These are phyloP conservation scores for Cadophora sp. DNA, from an alignment of 2,329 filamentous ascomycete species.

Conservation along the genomic window DNA sequence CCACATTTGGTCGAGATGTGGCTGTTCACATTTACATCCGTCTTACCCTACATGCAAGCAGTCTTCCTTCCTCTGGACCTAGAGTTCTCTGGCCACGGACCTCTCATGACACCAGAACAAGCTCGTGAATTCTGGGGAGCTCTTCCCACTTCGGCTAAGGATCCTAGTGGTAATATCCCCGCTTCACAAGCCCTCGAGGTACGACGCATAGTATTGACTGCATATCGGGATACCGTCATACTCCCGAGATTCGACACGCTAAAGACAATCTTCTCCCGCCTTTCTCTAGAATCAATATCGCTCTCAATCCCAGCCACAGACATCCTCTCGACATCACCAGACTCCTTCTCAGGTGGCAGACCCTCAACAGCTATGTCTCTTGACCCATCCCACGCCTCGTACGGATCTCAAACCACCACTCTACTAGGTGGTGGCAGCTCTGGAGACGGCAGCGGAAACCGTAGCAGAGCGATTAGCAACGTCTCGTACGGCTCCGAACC, in stretches of 20 bases:
- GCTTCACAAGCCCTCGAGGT: slow-evolving; percentile 72
- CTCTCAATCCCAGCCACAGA: slow-evolving; percentile 52
- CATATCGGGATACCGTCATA: slow-evolving; percentile 89
- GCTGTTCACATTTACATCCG: slow-evolving; percentile 89
- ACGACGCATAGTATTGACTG: slow-evolving; percentile 83
- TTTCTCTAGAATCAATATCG: slow-evolving; percentile 77
- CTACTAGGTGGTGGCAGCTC: slow-evolving; percentile 67
- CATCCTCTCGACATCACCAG: slow-evolving; percentile 54
- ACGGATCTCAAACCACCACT: slow-evolving; percentile 80
- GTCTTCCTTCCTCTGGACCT: slow-evolving; percentile 93
- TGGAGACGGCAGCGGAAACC: slow-evolving; percentile 58
- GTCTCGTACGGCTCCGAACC: slow-evolving; percentile 67
- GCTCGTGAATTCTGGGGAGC: slow-evolving; percentile 91
- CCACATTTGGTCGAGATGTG: slow-evolving; percentile 91
- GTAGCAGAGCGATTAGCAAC: slow-evolving; percentile 86
- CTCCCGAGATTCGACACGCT: slow-evolving; percentile 87
- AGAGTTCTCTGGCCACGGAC: slow-evolving; percentile 86
- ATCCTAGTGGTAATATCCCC: slow-evolving; percentile 53
- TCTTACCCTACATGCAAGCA: slow-evolving; percentile 92
- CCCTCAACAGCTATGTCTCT: slow-evolving; percentile 78
- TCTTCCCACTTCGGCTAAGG: slow-evolving; percentile 56
- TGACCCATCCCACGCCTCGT: slow-evolving; percentile 77
- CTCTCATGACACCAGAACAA: slow-evolving; percentile 78
- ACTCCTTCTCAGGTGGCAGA: slow-evolving; percentile 55
- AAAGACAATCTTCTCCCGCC: slow-evolving; percentile 86